Percentiles rank a stretch among this genome's conserved stretches.
Conservation (phyloP, 2,329 filamentous ascomycete species). For the Pseudocercospora fijiensis region DNA sequence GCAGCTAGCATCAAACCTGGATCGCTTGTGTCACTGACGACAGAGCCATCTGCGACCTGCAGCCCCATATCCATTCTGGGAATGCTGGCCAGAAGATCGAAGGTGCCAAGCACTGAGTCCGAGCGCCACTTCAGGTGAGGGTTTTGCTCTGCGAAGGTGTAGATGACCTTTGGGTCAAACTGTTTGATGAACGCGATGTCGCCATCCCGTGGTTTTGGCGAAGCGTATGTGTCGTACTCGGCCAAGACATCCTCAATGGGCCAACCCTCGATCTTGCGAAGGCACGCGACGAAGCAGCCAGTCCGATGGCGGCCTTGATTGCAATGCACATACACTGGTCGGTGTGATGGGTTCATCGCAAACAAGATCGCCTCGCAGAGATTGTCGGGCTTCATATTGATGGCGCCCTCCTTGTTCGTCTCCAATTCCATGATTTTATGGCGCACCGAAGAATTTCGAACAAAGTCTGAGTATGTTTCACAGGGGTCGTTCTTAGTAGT, state of each 20-base stretch:
- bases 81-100: neutral
- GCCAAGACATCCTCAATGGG: constrained; percentile 60
- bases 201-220: constrained; percentile 50
- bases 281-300: constrained; percentile 79
- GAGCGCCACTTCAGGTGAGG: constrained; percentile 1
- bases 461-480: constrained; percentile 58
- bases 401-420: constrained; percentile 77
- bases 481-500: constrained; percentile 47
- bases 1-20: neutral
- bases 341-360: constrained; percentile 69
- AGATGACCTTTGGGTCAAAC: constrained; percentile 46
- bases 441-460: constrained; percentile 64
- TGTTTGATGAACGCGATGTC: constrained; percentile 47
- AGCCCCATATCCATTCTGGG: neutral
- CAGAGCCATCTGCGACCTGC: neutral
- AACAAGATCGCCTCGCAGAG: constrained; percentile 71
- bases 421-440: constrained; percentile 76
- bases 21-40: neutral
- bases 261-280: constrained; percentile 73
- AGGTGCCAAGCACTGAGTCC: neutral
- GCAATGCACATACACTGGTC: constrained; percentile 85
- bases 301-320: constrained; percentile 94
- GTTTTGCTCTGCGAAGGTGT: constrained; percentile 30
- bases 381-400: constrained; percentile 59
- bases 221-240: constrained; percentile 69